Evolutionary conservation across 257 asterid species (phyloP).

Genomic region (Fraxinus excelsior): DNA sequence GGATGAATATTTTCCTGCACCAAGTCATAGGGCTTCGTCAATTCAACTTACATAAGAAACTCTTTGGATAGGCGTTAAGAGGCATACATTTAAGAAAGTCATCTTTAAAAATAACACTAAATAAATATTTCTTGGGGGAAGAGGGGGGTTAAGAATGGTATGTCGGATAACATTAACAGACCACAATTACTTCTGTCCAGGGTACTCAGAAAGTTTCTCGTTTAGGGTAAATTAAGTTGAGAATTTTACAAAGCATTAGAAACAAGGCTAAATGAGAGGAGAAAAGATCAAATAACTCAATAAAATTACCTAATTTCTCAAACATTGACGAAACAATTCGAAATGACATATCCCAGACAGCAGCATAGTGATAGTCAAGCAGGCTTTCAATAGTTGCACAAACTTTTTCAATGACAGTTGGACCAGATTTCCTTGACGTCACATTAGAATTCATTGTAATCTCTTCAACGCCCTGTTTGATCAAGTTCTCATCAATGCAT

Average conservation of each 20-base stretch:
- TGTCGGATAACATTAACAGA: neutral
- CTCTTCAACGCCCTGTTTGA: constrained; percentile 74
- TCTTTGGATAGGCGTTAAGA: constrained; percentile 10
- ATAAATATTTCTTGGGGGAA: neutral
- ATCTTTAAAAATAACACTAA: neutral
- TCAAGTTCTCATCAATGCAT: constrained; percentile 74
- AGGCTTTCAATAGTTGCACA: constrained; percentile 82
- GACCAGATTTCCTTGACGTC: constrained; percentile 56
- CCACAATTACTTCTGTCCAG: constrained; percentile 9
- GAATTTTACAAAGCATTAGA: neutral
- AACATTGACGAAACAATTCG: constrained; percentile 78
- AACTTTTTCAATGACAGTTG: constrained; percentile 77
- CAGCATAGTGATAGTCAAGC: constrained; percentile 70
- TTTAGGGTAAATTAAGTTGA: neutral
- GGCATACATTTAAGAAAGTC: constrained; percentile 8
- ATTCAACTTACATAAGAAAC: constrained; percentile 8
- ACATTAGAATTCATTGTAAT: constrained; percentile 39
- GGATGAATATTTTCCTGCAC: constrained; percentile 67
- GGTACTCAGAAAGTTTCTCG: constrained; percentile 6
- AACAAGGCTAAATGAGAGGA: constrained; percentile 8
- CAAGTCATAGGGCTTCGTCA: constrained; percentile 11
- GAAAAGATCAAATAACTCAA: constrained; percentile 14
- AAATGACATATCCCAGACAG: constrained; percentile 84
- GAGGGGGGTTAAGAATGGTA: neutral
- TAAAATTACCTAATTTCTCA: constrained; percentile 75